These are phyloP conservation scores for Tephrocybe sp. DNA, from an alignment of 768 basidiomycete species.

Conservation along the genomic window DNA sequence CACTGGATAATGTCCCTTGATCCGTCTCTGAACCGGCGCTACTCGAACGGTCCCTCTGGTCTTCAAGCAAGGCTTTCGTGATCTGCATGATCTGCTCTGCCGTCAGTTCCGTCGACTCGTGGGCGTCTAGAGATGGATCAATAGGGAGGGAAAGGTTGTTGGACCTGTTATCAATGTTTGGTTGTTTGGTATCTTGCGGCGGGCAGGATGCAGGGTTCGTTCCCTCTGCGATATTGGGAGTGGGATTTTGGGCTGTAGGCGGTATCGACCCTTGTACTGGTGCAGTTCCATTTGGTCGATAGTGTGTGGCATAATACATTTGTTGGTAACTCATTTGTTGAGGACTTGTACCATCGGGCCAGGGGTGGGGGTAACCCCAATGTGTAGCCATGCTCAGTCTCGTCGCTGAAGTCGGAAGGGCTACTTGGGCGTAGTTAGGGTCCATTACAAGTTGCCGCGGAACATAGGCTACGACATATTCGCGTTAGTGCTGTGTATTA, in stretches of 20 bases:
- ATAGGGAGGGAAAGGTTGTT: constrained; percentile 11
- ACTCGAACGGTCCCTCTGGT: constrained; percentile 32
- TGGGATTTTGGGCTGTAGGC: constrained; percentile 9
- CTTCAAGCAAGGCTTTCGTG: constrained; percentile 34
- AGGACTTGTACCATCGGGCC: constrained; percentile 33
- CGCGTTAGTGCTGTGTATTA: background rate
- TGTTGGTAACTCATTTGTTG: constrained; percentile 36
- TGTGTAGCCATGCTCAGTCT: constrained; percentile 39
- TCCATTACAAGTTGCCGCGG: constrained; percentile 43
- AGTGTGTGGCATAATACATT: constrained; percentile 45
- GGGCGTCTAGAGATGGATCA: constrained; percentile 26
- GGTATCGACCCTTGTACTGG: constrained; percentile 22
- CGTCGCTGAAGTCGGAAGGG: constrained; percentile 55
- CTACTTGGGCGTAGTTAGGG: constrained; percentile 42
- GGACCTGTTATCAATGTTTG: background rate
- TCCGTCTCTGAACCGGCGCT: constrained; percentile 12
- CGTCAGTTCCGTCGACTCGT: constrained; percentile 20
- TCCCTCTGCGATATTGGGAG: constrained; percentile 5
- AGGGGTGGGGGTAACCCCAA: constrained; percentile 42
- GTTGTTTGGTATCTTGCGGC: background rate
- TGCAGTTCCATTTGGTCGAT: constrained; percentile 36
- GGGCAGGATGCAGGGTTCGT: constrained; percentile 4
- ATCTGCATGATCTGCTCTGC: constrained; percentile 26
- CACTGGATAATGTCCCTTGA: constrained; percentile 10
- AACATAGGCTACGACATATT: constrained; percentile 35